These are phyloP conservation scores for Capsaspora owczarzaki DNA, from an alignment of 78 protist genomes.

Conservation along the genomic window DNA sequence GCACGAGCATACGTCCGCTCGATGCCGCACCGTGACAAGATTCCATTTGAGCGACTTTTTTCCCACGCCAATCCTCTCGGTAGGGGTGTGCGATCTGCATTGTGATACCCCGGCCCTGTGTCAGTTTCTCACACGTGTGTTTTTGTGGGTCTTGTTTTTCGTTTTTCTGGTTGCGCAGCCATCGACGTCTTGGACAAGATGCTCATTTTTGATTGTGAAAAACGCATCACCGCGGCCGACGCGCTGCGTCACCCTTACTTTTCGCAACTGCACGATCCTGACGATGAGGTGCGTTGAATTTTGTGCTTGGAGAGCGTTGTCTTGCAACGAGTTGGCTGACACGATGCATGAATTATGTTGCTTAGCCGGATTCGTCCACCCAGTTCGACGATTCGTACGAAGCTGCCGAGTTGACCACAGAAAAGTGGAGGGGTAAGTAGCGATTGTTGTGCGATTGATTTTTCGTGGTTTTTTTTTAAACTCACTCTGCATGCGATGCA, in stretches of 20 bases:
- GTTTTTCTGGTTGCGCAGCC: not conserved
- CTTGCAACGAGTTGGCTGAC: not conserved
- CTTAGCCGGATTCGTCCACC: not conserved
- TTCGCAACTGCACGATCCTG: not conserved
- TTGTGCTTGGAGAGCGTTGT: not conserved
- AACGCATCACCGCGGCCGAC: constrained; percentile 29
- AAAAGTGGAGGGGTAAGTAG: not conserved
- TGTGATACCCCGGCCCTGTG: not conserved
- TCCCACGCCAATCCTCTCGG: not conserved
- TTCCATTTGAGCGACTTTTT: not conserved
- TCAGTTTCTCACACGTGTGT: not conserved
- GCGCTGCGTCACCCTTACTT: constrained; percentile 39
- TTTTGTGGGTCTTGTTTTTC: not conserved
- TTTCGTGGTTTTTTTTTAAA: too few relatives aligned
- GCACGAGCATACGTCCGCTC: not conserved
- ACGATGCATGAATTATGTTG: not conserved
- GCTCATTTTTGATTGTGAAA: constrained; percentile 3
- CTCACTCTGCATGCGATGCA: too few relatives aligned
- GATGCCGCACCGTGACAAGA: not conserved
- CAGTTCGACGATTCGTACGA: not conserved
- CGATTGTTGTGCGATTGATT: too few relatives aligned
- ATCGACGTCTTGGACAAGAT: constrained; percentile 29
- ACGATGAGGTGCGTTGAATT: not conserved
- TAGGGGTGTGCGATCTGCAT: not conserved
- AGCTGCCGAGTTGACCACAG: not conserved